Evolutionary conservation across 2,329 filamentous ascomycete species (phyloP).

Genomic region (Aspergillus fructus): DNA sequence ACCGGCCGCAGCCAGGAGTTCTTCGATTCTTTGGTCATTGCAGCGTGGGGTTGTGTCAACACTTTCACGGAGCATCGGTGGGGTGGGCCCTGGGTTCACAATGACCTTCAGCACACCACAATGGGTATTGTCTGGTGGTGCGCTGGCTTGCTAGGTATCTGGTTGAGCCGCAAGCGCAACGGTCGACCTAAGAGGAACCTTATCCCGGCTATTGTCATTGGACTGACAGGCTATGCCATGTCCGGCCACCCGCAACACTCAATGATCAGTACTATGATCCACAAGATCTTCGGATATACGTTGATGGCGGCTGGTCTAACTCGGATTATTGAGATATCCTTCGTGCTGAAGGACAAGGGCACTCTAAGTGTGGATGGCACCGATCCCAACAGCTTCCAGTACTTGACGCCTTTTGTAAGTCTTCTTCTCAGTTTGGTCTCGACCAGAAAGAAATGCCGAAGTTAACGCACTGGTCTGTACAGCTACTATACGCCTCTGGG

Average conservation of each 20-base stretch:
- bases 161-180: constrained; percentile 81
- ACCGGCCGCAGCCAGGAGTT: constrained; percentile 92
- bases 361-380: constrained; percentile 66
- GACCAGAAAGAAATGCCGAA: background rate
- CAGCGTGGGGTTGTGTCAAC: constrained; percentile 94
- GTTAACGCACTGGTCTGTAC: constrained; percentile 27
- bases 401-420: constrained; percentile 69
- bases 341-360: constrained; percentile 73
- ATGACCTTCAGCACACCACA: constrained; percentile 96
- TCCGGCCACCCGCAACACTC: constrained; percentile 83
- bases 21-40: constrained; percentile 88
- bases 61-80: constrained; percentile 97
- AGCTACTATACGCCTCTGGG: constrained; percentile 88
- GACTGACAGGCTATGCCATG: constrained; percentile 95
- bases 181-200: constrained; percentile 89
- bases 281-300: constrained; percentile 88
- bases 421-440: background rate
- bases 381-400: constrained; percentile 71
- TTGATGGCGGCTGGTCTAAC: constrained; percentile 85
- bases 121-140: constrained; percentile 99
- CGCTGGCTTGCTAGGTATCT: constrained; percentile 85
- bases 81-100: constrained; percentile 84
- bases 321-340: constrained; percentile 86
- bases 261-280: constrained; percentile 81
- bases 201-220: constrained; percentile 84